Evolutionary conservation across 371 early-diverging fungal genomes (phyloP).

Genomic region (Mortierella sp.): DNA sequence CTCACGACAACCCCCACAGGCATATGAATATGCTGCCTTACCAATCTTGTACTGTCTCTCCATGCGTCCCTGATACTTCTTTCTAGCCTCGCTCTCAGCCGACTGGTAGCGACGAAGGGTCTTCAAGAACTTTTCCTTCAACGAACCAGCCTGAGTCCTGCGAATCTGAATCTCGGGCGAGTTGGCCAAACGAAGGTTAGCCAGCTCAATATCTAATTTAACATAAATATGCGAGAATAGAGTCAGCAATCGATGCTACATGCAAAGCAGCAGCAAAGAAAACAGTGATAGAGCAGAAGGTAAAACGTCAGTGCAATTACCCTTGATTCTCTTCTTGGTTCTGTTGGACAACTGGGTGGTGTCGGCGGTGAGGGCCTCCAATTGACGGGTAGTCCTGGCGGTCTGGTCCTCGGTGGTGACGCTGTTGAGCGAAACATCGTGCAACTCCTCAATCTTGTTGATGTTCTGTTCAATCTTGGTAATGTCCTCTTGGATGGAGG

Average conservation of each 20-base stretch:
- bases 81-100: conserved; percentile 84
- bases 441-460: conserved; percentile 76
- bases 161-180: conserved; percentile 44
- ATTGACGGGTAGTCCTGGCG: conserved; percentile 69
- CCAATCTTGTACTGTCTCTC: conserved; percentile 91
- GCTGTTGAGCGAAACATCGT: conserved; percentile 75
- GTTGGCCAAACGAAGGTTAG: conserved; percentile 41
- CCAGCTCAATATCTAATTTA: conserved; percentile 34
- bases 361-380: conserved; percentile 75
- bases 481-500: conserved; percentile 76
- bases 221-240: neutral
- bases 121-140: conserved; percentile 88
- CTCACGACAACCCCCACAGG: neutral
- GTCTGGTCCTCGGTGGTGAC: conserved; percentile 77
- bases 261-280: neutral
- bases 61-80: conserved; percentile 87
- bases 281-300: conserved; percentile 30
- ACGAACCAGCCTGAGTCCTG: conserved; percentile 70
- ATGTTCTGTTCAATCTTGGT: conserved; percentile 73
- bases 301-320: neutral
- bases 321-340: conserved; percentile 77
- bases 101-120: conserved; percentile 87
- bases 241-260: too few relatives aligned
- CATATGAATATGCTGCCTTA: conserved; percentile 33
- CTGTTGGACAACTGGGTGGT: conserved; percentile 75